Percentiles rank a stretch among this genome's conserved stretches.
These are phyloP conservation scores for Penicillium sp. DNA, from an alignment of 2,329 filamentous ascomycete species.

Conservation along the genomic window DNA sequence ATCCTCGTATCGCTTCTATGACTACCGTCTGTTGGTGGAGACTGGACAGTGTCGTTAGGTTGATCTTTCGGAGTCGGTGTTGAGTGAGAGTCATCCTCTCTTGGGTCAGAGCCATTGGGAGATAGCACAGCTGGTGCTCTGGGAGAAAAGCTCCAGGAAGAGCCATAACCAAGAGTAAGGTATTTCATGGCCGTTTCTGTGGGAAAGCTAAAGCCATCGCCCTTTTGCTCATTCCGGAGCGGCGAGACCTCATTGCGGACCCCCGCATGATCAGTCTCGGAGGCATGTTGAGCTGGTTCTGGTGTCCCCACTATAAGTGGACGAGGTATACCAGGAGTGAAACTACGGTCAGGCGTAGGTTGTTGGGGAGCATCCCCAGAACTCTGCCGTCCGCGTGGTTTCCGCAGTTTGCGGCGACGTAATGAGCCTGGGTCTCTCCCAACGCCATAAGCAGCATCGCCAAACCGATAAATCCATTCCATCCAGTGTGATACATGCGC, in stretches of 20 bases:
- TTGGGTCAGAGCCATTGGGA: conserved; percentile 28
- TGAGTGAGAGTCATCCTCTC: conserved; percentile 17
- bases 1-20: conserved; percentile 2
- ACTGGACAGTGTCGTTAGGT: not conserved
- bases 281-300: conserved; percentile 16
- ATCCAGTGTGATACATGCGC: conserved; percentile 80
- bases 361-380: conserved; percentile 17
- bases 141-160: conserved; percentile 47
- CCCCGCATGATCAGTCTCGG: conserved; percentile 12
- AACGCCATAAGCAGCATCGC: conserved; percentile 81
- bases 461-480: conserved; percentile 82
- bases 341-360: conserved; percentile 24
- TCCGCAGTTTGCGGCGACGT: conserved; percentile 50
- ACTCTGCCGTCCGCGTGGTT: conserved; percentile 25
- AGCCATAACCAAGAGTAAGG: conserved; percentile 53
- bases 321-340: conserved; percentile 47
- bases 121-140: conserved; percentile 30
- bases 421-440: conserved; percentile 73
- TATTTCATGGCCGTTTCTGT: conserved; percentile 53
- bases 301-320: conserved; percentile 39
- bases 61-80: not conserved
- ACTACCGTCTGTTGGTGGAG: not conserved
- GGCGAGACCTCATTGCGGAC: conserved; percentile 20
- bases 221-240: conserved; percentile 20
- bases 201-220: conserved; percentile 35